Evolutionary conservation across 495 filamentous ascomycete species (phyloP), one percentile per base, ranked within the genome.

Genomic region (Parmelia sp.): DNA sequence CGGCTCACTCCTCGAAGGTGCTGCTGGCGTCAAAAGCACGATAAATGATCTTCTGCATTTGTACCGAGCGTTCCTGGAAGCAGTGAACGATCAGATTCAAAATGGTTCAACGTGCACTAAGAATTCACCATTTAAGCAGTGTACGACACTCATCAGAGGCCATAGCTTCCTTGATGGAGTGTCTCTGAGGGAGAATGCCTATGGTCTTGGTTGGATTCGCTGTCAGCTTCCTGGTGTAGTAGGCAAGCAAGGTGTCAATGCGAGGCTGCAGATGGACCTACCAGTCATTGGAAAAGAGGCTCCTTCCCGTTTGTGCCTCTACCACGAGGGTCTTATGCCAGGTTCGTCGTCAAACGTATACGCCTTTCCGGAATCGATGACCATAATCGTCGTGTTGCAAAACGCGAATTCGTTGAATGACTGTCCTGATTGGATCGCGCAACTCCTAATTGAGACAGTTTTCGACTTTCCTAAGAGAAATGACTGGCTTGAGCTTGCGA

Each of bases 391-490:
- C 10, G 68, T 75, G 42, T 60, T 75, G 15, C 66, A 57, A 15
- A 74, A 73, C 53, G 51, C 61, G 8, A 31, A 69, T 35, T 35
- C 71, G 14, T 59, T 71, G 31, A 67, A 63, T 47, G 73, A 75
- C 53, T 61, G 57, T 8, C 60, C 73, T 5, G 73, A 75, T 57
- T 74, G 71, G 71, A 64, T 73, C 31, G 35, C 60, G 21, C 71
- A 71, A 42, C n/a, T 69, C 8, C 37, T 69, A 15, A 64, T 73
- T n/a, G 45, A 69, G 31, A 58, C 65, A 0, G 40, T 74, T 0
- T 68, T 74, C 35, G 58, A 68, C 37, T 39, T 45, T 47, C 57
- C 57, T 23, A 15, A 57, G n/a, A 31, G 31, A 4, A 58, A 64
- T 36, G 64, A 69, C 47, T 66, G 57, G 27, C 33, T 45, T 61